Evolutionary conservation across 495 filamentous ascomycete genomes (phyloP).

Genomic region (Lichenothelia convexa): DNA sequence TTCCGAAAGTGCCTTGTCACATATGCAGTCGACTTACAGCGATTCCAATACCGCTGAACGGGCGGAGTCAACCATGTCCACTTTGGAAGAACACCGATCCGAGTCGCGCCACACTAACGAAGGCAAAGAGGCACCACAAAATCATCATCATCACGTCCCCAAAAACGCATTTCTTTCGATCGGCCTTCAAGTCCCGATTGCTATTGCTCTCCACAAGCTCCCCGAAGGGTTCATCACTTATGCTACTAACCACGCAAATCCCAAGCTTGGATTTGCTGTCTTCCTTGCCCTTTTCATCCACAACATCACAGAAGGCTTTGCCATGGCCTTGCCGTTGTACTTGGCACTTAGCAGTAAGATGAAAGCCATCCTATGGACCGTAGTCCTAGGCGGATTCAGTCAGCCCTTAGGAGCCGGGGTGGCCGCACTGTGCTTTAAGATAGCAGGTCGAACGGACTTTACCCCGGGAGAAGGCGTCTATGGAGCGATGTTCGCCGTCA

Average conservation of each 20-base stretch:
- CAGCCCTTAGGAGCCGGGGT: slow-evolving; percentile 76
- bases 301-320: slow-evolving; percentile 94
- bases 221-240: slow-evolving; percentile 98
- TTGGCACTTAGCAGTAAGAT: slow-evolving; percentile 60
- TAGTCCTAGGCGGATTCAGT: slow-evolving; percentile 63
- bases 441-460: slow-evolving; percentile 25
- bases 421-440: slow-evolving; percentile 62
- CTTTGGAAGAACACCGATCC: slow-evolving; percentile 6
- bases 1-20: too few species aligned
- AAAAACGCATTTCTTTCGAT: slow-evolving; percentile 86
- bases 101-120: background rate
- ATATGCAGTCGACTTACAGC: too few species aligned
- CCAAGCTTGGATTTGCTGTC: slow-evolving; percentile 67
- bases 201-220: slow-evolving; percentile 90
- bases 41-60: too few species aligned
- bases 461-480: slow-evolving; percentile 47
- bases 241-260: slow-evolving; percentile 91
- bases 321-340: slow-evolving; percentile 79
- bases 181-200: slow-evolving; percentile 79
- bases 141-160: slow-evolving; percentile 92
- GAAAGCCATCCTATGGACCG: slow-evolving; percentile 70
- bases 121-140: slow-evolving; percentile 4
- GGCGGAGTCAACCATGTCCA: background rate
- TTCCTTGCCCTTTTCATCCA: slow-evolving; percentile 94
- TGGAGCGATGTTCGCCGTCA: slow-evolving; percentile 74